phyloP scores from a whole-genome alignment of 225 moss, liverwort and hornwort species.

The Physcomitrellopsis africana region DNA sequence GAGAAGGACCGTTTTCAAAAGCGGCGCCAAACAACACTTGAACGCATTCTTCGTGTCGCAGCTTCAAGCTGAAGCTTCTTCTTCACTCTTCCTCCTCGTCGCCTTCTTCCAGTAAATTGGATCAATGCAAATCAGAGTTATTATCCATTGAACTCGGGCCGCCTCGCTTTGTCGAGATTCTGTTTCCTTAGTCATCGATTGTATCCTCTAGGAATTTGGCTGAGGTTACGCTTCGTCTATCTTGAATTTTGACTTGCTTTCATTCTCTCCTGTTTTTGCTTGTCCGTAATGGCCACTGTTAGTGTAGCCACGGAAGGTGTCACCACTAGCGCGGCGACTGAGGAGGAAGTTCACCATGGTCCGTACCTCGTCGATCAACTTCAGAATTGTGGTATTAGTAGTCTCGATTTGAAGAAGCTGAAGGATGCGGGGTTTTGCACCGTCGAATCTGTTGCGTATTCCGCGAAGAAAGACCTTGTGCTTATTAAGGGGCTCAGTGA shows the following conservation, averaged over 20 bases:
- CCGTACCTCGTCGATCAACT: conserved; percentile 79
- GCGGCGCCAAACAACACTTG: conserved; percentile 19
- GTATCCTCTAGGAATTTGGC: no score
- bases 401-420: conserved; percentile 85
- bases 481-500: conserved; percentile 94
- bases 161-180: no score
- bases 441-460: conserved; percentile 84
- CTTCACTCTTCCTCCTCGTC: conserved; percentile 23
- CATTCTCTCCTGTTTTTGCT: not conserved
- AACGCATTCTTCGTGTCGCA: not conserved
- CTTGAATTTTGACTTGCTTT: no score
- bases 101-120: not conserved
- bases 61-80: conserved; percentile 26
- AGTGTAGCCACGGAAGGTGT: conserved; percentile 36
- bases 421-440: conserved; percentile 88
- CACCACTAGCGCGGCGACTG: conserved; percentile 39
- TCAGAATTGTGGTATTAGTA: conserved; percentile 75
- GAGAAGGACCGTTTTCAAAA: not conserved
- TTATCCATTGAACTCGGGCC: no score
- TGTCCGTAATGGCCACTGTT: conserved; percentile 34
- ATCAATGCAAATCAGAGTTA: no score
- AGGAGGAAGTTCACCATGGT: conserved; percentile 75
- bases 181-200: no score
- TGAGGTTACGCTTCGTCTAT: not conserved
- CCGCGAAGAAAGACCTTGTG: conserved; percentile 78